phyloP scores from a whole-genome alignment of 2,329 filamentous ascomycete genomes.

The Lachnellula hyalina region DNA sequence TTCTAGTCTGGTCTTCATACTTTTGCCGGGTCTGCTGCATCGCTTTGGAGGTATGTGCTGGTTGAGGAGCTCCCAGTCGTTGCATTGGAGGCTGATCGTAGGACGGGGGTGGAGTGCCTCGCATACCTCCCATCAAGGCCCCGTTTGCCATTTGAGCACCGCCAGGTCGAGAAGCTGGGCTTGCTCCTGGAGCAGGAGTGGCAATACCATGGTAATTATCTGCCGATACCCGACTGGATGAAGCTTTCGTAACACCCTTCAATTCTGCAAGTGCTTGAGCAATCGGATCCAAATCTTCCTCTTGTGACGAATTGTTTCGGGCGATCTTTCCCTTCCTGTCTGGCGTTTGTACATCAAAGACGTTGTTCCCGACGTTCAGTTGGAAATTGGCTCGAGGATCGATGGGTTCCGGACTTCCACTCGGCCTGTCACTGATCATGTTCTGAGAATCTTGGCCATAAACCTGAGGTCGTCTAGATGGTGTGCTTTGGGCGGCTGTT shows the following conservation, averaged over 20 bases:
- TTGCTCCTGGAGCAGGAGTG: constrained; percentile 62
- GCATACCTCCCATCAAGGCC: constrained; percentile 49
- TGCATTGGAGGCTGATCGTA: constrained; percentile 68
- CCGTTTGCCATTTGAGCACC: constrained; percentile 36
- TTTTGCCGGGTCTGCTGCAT: constrained; percentile 95
- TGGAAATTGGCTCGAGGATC: constrained; percentile 91
- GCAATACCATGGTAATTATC: constrained; percentile 92
- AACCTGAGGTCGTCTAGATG: constrained; percentile 36
- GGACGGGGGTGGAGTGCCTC: constrained; percentile 78
- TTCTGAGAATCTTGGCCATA: constrained; percentile 35
- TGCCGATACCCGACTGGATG: constrained; percentile 80
- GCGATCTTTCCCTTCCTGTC: constrained; percentile 51
- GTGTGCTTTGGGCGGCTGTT: constrained; percentile 17
- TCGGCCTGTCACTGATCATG: constrained; percentile 37
- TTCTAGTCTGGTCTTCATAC: constrained; percentile 77
- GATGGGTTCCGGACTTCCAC: constrained; percentile 73
- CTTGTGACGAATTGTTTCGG: constrained; percentile 34
- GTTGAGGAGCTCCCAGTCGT: constrained; percentile 80
- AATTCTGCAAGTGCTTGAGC: constrained; percentile 88
- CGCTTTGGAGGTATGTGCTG: constrained; percentile 84
- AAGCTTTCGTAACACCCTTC: constrained; percentile 79
- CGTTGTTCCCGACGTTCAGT: constrained; percentile 90
- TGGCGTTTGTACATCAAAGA: constrained; percentile 84
- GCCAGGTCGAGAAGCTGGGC: constrained; percentile 40
- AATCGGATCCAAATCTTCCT: constrained; percentile 77